These are phyloP conservation scores for Boletus pseudopeckii DNA, from an alignment of 768 basidiomycete genomes.

Conservation along the genomic window DNA sequence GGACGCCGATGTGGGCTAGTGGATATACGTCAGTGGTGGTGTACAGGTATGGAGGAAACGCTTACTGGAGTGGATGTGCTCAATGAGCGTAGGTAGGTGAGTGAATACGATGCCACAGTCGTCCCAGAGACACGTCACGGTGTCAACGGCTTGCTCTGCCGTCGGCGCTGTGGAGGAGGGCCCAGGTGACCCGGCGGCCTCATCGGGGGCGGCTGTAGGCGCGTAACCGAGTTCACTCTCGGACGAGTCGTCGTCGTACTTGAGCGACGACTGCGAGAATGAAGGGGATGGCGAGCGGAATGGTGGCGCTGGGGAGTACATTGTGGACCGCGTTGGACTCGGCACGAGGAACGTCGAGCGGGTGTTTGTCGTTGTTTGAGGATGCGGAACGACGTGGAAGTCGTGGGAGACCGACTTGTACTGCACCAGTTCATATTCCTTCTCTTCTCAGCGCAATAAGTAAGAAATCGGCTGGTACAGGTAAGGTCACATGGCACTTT, in stretches of 20 bases:
- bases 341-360: slow-evolving; percentile 5
- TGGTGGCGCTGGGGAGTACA: slow-evolving; percentile 37
- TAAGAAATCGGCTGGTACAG: not conserved
- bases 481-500: not conserved
- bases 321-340: slow-evolving; percentile 15
- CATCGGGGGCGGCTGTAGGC: slow-evolving; percentile 11
- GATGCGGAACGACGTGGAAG: no score
- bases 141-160: slow-evolving; percentile 41
- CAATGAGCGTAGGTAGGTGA: slow-evolving; percentile 70
- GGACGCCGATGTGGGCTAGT: slow-evolving; percentile 75
- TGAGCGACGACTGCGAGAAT: slow-evolving; percentile 34
- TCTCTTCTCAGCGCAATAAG: not conserved
- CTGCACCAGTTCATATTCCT: not conserved
- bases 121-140: slow-evolving; percentile 80
- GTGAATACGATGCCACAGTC: slow-evolving; percentile 73
- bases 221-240: slow-evolving; percentile 22
- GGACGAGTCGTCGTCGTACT: slow-evolving; percentile 25
- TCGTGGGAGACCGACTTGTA: no score
- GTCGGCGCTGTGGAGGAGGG: slow-evolving; percentile 19
- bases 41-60: not conserved
- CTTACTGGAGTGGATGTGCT: slow-evolving; percentile 81
- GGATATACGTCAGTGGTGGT: not conserved
- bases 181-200: slow-evolving; percentile 20
- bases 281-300: slow-evolving; percentile 41
- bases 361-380: slow-evolving; percentile 21